These are phyloP conservation scores for Sequoia sempervirens DNA, from an alignment of 75 land plant species.

Conservation along the genomic window DNA sequence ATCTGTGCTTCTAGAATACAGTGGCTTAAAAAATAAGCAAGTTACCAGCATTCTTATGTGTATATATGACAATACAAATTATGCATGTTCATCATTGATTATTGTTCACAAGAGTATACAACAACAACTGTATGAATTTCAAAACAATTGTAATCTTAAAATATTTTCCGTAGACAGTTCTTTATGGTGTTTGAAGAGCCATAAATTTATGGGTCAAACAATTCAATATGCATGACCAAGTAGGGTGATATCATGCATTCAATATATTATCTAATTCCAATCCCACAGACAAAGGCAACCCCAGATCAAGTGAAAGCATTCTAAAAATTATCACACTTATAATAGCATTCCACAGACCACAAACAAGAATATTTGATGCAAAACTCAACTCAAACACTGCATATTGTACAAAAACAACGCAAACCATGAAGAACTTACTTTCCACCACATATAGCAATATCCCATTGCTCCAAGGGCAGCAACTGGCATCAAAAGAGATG, in stretches of 20 bases:
- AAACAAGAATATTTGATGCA: constrained; percentile 7
- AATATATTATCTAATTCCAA: neutral
- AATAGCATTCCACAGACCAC: neutral
- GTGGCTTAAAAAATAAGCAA: neutral
- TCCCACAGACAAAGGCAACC: neutral
- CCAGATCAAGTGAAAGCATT: neutral
- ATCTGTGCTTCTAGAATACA: neutral
- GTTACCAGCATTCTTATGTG: neutral
- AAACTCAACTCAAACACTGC: neutral
- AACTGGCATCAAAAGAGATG: constrained; percentile 60
- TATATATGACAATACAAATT: neutral
- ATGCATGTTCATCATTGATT: neutral
- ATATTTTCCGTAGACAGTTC: neutral
- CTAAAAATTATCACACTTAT: neutral
- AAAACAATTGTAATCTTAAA: neutral
- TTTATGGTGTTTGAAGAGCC: neutral
- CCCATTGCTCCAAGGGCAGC: constrained; percentile 77
- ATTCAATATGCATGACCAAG: neutral
- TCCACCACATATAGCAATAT: constrained; percentile 94
- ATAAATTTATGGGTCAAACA: neutral
- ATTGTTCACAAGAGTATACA: neutral
- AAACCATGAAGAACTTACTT: constrained; percentile 30
- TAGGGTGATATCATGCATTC: neutral
- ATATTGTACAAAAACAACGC: constrained; percentile 4
- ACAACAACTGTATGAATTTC: neutral